These are phyloP conservation scores for Clathrospora elynae DNA, from an alignment of 2,329 filamentous ascomycete genomes.

Conservation along the genomic window DNA sequence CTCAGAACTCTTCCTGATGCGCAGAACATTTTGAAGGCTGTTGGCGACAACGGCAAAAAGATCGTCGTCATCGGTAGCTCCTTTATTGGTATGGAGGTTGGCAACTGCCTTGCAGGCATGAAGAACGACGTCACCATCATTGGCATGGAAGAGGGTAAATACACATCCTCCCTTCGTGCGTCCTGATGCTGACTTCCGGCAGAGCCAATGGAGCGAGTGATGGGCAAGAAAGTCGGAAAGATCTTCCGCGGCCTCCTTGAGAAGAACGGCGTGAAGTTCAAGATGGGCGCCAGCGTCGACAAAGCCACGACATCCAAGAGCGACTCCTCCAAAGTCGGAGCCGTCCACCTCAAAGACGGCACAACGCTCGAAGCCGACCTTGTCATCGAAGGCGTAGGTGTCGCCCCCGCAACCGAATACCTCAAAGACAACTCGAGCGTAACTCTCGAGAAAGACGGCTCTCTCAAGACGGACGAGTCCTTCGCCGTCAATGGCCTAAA, in stretches of 20 bases:
- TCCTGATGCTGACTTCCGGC: conserved; percentile 14
- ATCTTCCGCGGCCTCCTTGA: conserved; percentile 81
- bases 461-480: conserved; percentile 76
- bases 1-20: conserved; percentile 78
- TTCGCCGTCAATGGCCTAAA: conserved; percentile 77
- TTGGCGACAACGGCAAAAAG: conserved; percentile 84
- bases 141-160: conserved; percentile 73
- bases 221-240: conserved; percentile 79
- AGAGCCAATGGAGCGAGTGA: conserved; percentile 81
- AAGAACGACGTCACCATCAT: conserved; percentile 85
- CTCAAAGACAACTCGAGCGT: conserved; percentile 73
- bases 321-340: conserved; percentile 74
- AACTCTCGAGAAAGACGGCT: conserved; percentile 80
- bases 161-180: background rate
- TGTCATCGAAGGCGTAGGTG: conserved; percentile 89
- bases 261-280: conserved; percentile 86
- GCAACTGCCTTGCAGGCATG: conserved; percentile 73
- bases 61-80: conserved; percentile 90
- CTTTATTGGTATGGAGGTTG: conserved; percentile 99
- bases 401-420: conserved; percentile 83
- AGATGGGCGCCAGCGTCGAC: conserved; percentile 79
- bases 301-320: conserved; percentile 75
- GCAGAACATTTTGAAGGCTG: conserved; percentile 75
- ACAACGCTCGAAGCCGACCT: conserved; percentile 83
- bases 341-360: conserved; percentile 83